Conservation (phyloP, 2,329 filamentous ascomycete species). For the Penicillium sp. region DNA sequence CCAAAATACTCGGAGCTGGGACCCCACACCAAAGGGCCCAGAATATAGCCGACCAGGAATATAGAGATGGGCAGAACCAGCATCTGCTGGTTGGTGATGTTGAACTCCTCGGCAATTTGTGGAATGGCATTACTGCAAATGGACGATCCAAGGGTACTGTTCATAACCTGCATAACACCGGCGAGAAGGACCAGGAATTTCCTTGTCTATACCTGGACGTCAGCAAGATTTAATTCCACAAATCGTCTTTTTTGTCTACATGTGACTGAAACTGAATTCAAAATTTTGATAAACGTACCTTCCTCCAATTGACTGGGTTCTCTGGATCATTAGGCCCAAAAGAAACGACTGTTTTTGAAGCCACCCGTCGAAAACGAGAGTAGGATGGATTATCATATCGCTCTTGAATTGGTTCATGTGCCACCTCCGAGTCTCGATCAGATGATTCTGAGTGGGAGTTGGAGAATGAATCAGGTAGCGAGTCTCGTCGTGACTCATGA, state of each 20-base stretch:
- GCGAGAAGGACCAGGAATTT: slow-evolving; percentile 42
- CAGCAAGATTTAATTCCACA: background rate
- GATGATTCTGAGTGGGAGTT: slow-evolving; percentile 19
- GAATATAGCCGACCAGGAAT: slow-evolving; percentile 47
- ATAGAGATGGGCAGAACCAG: slow-evolving; percentile 47
- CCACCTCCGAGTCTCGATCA: slow-evolving; percentile 23
- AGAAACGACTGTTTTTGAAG: slow-evolving; percentile 42
- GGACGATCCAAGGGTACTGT: slow-evolving; percentile 47
- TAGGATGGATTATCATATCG: slow-evolving; percentile 32
- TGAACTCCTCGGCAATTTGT: slow-evolving; percentile 42
- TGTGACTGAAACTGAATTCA: no score
- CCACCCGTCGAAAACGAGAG: slow-evolving; percentile 38
- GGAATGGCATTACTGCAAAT: slow-evolving; percentile 45
- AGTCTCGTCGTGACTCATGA: slow-evolving; percentile 15
- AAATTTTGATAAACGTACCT: slow-evolving; percentile 24
- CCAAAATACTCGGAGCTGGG: slow-evolving; percentile 51
- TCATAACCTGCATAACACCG: slow-evolving; percentile 46
- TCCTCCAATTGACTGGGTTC: slow-evolving; percentile 41
- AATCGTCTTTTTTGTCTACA: background rate
- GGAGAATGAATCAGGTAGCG: background rate
- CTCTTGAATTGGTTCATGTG: slow-evolving; percentile 33
- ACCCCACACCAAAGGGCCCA: slow-evolving; percentile 50
- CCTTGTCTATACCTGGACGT: slow-evolving; percentile 14
- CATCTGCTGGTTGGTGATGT: slow-evolving; percentile 37
- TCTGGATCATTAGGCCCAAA: slow-evolving; percentile 41